A percentile compares a stretch with the other conserved stretches of the same genome.
These are phyloP conservation scores for Jamesozyma rosinii DNA, from an alignment of 805 yeast genomes.

Conservation along the genomic window DNA sequence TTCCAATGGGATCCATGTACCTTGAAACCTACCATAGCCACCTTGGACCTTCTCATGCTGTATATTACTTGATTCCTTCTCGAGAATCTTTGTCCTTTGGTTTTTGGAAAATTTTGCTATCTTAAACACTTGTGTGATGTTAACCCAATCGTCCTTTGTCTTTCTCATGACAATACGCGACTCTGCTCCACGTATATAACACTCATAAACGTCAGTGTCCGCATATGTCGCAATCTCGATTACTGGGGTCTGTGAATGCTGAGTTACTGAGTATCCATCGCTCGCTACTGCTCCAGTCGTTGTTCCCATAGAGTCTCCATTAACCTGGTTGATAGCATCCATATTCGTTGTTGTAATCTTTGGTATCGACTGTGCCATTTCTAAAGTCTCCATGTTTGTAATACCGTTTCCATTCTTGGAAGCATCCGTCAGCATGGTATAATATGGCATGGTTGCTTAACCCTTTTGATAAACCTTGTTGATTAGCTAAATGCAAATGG, in stretches of 20 bases:
- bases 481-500: too few relatives aligned
- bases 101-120: slow-evolving; percentile 73
- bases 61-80: slow-evolving; percentile 62
- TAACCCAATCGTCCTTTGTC: slow-evolving; percentile 86
- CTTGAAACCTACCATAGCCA: slow-evolving; percentile 78
- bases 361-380: slow-evolving; percentile 1
- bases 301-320: not conserved
- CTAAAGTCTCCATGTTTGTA: not conserved
- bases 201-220: slow-evolving; percentile 48
- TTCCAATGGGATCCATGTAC: slow-evolving; percentile 73
- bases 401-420: not conserved
- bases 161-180: slow-evolving; percentile 59
- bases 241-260: slow-evolving; percentile 10
- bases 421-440: not conserved
- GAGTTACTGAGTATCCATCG: not conserved
- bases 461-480: too few relatives aligned
- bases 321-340: not conserved
- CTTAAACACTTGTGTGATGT: slow-evolving; percentile 73
- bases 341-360: slow-evolving; percentile 2
- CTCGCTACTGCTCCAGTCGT: not conserved
- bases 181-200: slow-evolving; percentile 47
- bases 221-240: slow-evolving; percentile 40
- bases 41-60: slow-evolving; percentile 76
- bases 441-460: slow-evolving; percentile 2
- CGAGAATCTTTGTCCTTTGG: slow-evolving; percentile 65